phyloP scores from a whole-genome alignment of 2,329 filamentous ascomycete species.

The Metarhizium anisopliae region DNA sequence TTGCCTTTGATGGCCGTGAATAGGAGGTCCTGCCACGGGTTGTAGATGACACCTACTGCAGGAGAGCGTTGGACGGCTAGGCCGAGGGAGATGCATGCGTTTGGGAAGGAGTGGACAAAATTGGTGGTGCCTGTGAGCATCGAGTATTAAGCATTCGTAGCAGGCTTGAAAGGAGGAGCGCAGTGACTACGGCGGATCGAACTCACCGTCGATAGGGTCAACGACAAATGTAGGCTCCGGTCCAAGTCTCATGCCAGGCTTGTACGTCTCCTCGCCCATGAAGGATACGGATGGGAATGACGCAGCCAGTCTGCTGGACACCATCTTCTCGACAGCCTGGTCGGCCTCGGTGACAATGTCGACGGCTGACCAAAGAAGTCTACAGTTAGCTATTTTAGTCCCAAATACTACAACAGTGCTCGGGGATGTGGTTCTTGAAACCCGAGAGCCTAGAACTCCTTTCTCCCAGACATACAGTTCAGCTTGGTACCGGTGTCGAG shows the following conservation, averaged over 20 bases:
- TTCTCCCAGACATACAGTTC: constrained; percentile 42
- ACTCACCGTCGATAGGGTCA: constrained; percentile 66
- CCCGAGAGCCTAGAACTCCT: too few species aligned
- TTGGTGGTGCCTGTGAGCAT: constrained; percentile 50
- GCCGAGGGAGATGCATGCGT: constrained; percentile 69
- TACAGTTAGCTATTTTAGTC: neutral
- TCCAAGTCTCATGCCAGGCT: constrained; percentile 54
- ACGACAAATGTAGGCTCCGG: constrained; percentile 67
- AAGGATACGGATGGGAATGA: constrained; percentile 52
- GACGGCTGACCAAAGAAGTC: constrained; percentile 36
- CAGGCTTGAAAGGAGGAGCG: neutral
- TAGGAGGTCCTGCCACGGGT: constrained; percentile 62
- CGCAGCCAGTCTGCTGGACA: constrained; percentile 40
- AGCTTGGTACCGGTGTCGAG: constrained; percentile 52
- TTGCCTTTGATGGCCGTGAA: constrained; percentile 60
- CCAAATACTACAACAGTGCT: neutral
- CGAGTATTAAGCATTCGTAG: too few species aligned
- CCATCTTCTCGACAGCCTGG: constrained; percentile 55
- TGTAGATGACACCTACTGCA: constrained; percentile 68
- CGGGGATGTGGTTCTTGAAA: neutral
- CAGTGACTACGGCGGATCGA: neutral
- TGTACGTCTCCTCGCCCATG: constrained; percentile 71
- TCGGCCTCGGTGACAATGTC: constrained; percentile 63
- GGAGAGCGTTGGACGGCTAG: constrained; percentile 55
- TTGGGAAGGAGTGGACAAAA: constrained; percentile 68